These are phyloP conservation scores for Papilionanthe hybrid DNA, from an alignment of 116 monocot genomes.

Conservation along the genomic window DNA sequence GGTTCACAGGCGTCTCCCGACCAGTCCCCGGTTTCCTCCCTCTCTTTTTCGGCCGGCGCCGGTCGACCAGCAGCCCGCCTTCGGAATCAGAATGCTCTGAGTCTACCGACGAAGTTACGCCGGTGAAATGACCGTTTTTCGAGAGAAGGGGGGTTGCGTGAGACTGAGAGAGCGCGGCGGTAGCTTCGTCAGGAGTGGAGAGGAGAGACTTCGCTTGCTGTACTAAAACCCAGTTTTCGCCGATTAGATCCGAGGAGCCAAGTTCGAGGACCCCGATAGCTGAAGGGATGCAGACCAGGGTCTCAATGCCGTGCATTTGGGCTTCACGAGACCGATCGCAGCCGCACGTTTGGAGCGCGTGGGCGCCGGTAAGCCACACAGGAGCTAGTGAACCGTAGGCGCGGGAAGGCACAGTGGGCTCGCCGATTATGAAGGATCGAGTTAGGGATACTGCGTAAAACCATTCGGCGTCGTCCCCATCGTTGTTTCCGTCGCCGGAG, in stretches of 20 bases:
- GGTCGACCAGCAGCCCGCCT: neutral
- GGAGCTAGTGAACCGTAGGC: constrained; percentile 29
- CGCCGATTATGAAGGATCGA: constrained; percentile 22
- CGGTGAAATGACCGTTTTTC: neutral
- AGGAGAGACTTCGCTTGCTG: constrained; percentile 29
- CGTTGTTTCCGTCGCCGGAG: neutral
- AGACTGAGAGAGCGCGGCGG: neutral
- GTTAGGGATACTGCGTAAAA: constrained; percentile 52
- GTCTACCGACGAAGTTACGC: constrained; percentile 23
- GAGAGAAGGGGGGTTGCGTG: too few species aligned
- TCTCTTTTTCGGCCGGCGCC: constrained; percentile 12
- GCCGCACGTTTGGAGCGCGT: constrained; percentile 35
- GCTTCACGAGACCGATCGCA: constrained; percentile 51
- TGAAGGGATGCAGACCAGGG: constrained; percentile 39
- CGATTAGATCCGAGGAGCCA: constrained; percentile 38
- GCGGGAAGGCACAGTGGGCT: constrained; percentile 15
- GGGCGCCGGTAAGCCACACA: constrained; percentile 41
- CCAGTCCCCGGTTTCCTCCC: constrained; percentile 19
- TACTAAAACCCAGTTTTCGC: constrained; percentile 35
- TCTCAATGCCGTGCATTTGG: constrained; percentile 40
- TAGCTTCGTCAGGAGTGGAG: constrained; percentile 1
- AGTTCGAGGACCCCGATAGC: constrained; percentile 52
- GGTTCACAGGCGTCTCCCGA: constrained; percentile 25
- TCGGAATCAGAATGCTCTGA: constrained; percentile 26
- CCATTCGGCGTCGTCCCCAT: constrained; percentile 47